Base-by-base conservation (phyloP, 1,139 yeast species). In the Pichia terricola region DNA sequence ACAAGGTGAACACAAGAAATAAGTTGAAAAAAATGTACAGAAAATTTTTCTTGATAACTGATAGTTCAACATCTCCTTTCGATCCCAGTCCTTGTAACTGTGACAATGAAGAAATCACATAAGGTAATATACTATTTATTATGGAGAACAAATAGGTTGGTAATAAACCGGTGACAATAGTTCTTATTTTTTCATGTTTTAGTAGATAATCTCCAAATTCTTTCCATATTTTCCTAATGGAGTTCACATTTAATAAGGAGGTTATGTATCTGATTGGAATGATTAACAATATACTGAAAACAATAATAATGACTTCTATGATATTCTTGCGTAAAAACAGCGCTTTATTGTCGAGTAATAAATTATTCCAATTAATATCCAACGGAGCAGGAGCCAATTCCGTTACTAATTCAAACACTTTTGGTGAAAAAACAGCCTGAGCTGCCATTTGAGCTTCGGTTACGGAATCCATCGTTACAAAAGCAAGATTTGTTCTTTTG, bases 371-470 rank as follows among this genome's bases (percentile, higher is more conserved):
- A 42, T 82, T 70, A 26, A 86, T 79, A 60, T 86, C 96, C 50
- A 80, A 81, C 3, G 95, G 95, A 2, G 95, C 89, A 0, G 95
- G 95, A 0, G 95, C 95, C 40, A 85, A 67, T 40, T 70, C 72
- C 7, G 94, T 82, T 39, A 84, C 79, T 39, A 86, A 66, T 45
- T 81, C 81, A 57, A 80, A 75, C 1, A 86, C 81, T 44, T 79
- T 73, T 0, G 95, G 95, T 50, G 87, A 94, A 42, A 86, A 66
- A 1, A 85, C 84, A 0, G 95, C 86, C 59, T 87, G 96, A 0
- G 95, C 94, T 7, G 87, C 79, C 82, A 86, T 78, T 59, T 86
- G 96, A 1, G 95, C 95, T 54, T 81, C 79, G 0, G 94, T 85
- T 8, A 85, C 94, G 2, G 86, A 73, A 50, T 80, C 81, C 91